Base-by-base conservation (phyloP, 2,329 filamentous ascomycete genomes). In the Fusarium nematophilum region DNA sequence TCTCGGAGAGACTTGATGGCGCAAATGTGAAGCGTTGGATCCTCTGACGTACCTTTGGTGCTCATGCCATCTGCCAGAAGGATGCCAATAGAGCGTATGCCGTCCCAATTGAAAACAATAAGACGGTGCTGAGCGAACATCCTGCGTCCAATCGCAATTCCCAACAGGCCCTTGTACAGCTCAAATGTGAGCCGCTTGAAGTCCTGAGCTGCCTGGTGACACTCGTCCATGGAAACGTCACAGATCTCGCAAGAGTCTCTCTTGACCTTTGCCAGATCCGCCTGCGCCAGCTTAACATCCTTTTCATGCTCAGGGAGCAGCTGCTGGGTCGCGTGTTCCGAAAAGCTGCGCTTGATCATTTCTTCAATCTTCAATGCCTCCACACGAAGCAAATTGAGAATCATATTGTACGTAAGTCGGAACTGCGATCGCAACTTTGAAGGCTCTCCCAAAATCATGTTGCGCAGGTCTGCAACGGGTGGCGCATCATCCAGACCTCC, bases 341-440 rank as follows among this genome's bases (percentile, higher is more conserved):
- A 97, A 81, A 99, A 99, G 74, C 93, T 97, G 64, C 95, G 90
- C 83, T 99, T 99, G 81, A 99, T 99, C 95, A 99, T 99, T 77
- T 99, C 95, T 74, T 99, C 95, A 67, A 99, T 98, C 79, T 97
- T 98, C 64, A 99, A 79, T 3, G 95, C 95, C 75, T 99, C 95
- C 3, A 99, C 95, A 29, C 95, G 90, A 42, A 99, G 82, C 26
- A 99, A 81, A 71, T 98, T 99, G 25, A 99, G 81, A 57, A 99
- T 99, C 95, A 99, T 99, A 77, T 98, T 99, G 81, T 99, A 99
- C 0, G 96, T 99, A 40, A 99, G 82, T 57, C 95, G 87, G 81
- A 99, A 99, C 72, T 99, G 95, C 6, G 94, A 98, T 39, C 93
- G 87, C 42, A 99, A 84, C 77, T 98, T 98, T 21, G 93, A 97